Evolutionary conservation across 192 early-diverging fungal species (phyloP).

Genomic region (Coemansia reversa): DNA sequence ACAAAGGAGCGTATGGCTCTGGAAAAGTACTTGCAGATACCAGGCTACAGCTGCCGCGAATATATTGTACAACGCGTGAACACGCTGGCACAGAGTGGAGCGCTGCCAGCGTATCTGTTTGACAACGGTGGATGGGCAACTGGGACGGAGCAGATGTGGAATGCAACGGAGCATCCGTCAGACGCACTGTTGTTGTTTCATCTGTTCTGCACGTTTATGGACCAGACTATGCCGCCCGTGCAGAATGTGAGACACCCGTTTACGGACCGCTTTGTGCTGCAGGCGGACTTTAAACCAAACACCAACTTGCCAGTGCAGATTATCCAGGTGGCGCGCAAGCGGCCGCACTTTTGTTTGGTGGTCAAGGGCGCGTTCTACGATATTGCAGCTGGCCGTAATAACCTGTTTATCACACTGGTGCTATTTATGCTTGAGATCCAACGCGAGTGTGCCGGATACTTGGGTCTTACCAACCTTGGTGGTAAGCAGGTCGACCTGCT

Average conservation of each 20-base stretch:
- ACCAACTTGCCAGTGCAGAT: constrained; percentile 55
- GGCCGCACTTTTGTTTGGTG: constrained; percentile 58
- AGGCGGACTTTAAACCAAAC: constrained; percentile 55
- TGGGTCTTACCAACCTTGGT: constrained; percentile 58
- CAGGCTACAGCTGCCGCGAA: constrained; percentile 35
- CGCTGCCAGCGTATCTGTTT: constrained; percentile 43
- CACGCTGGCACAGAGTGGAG: constrained; percentile 42
- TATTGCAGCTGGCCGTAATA: constrained; percentile 53
- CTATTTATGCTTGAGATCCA: constrained; percentile 59
- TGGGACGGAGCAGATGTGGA: constrained; percentile 27
- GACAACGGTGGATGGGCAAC: constrained; percentile 30
- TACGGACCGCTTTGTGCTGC: constrained; percentile 57
- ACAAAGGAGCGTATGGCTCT: constrained; percentile 54
- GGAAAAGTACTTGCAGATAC: constrained; percentile 52
- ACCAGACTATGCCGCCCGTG: constrained; percentile 57
- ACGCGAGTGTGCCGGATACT: constrained; percentile 58
- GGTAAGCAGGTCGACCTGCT: constrained; percentile 56
- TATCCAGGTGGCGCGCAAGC: constrained; percentile 54
- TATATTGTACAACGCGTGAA: constrained; percentile 50
- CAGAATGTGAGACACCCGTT: constrained; percentile 55
- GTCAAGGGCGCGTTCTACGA: constrained; percentile 59
- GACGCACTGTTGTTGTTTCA: constrained; percentile 64
- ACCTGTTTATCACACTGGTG: constrained; percentile 50
- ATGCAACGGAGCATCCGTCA: constrained; percentile 42
- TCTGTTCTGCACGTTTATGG: constrained; percentile 62